Evolutionary conservation across 371 early-diverging fungal species (phyloP).

Genomic region (Mucor sp.): DNA sequence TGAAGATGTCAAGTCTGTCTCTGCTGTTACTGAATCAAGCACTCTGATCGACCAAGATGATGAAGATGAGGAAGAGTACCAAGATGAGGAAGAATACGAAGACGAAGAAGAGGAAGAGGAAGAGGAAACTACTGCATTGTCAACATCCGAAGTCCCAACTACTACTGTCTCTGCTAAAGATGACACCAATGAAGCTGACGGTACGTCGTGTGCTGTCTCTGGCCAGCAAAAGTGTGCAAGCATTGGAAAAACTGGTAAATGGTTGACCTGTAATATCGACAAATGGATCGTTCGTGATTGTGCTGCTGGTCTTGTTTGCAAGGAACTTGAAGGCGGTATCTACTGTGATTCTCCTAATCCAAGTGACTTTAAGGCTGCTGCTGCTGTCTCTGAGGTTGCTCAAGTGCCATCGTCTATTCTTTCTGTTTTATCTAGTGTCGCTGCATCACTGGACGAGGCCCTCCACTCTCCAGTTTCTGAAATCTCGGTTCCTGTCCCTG

Average conservation of each 20-base stretch:
- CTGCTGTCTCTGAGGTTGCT: neutral
- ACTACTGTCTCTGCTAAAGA: neutral
- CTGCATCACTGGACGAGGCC: neutral
- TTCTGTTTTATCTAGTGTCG: neutral
- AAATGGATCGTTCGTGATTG: constrained; percentile 38
- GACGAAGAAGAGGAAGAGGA: neutral
- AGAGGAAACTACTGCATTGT: neutral
- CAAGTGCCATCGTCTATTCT: neutral
- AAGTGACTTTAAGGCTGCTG: neutral
- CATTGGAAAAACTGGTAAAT: constrained; percentile 22
- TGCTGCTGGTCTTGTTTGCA: constrained; percentile 27
- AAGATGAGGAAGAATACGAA: neutral
- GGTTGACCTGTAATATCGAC: constrained; percentile 35
- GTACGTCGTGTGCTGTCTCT: constrained; percentile 5
- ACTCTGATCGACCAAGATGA: neutral
- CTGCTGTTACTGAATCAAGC: neutral
- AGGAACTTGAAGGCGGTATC: constrained; percentile 14
- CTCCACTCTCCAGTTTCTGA: neutral
- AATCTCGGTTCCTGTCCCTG: neutral
- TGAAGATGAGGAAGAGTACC: constrained; percentile 4
- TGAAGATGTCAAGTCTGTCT: neutral
- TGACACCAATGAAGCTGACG: neutral
- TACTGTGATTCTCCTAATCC: neutral
- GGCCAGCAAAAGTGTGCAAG: constrained; percentile 33
- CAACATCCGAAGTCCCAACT: neutral